These are phyloP conservation scores for Artemisia argyi DNA, from an alignment of 129 eudicot genomes.

Conservation along the genomic window DNA sequence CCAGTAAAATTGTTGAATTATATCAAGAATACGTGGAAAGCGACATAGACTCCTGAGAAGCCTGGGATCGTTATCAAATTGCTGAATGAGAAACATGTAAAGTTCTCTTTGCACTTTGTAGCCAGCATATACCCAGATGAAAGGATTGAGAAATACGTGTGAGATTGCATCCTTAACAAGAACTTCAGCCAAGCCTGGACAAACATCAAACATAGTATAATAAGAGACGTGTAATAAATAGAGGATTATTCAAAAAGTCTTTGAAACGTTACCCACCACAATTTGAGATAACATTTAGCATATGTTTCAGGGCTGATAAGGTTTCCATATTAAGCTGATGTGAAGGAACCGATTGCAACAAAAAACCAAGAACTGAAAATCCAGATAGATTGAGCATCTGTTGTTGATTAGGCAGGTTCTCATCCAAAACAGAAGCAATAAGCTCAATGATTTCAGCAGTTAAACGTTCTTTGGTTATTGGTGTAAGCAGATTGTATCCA, in stretches of 20 bases:
- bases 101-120: slow-evolving; percentile 92
- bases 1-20: slow-evolving; percentile 76
- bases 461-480: slow-evolving; percentile 72
- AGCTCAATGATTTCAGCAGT: slow-evolving; percentile 94
- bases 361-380: slow-evolving; percentile 79
- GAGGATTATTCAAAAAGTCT: slow-evolving; percentile 1
- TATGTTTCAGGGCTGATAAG: slow-evolving; percentile 77
- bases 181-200: slow-evolving; percentile 84
- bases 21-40: slow-evolving; percentile 88
- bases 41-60: slow-evolving; percentile 75
- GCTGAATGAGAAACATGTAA: slow-evolving; percentile 93
- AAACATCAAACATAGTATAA: slow-evolving; percentile 24
- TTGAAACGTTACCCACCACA: slow-evolving; percentile 51
- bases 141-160: slow-evolving; percentile 80
- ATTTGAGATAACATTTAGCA: slow-evolving; percentile 73
- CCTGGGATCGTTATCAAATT: slow-evolving; percentile 93
- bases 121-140: slow-evolving; percentile 75
- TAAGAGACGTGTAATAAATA: slow-evolving; percentile 6
- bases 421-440: slow-evolving; percentile 89
- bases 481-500: slow-evolving; percentile 55
- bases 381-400: slow-evolving; percentile 97
- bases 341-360: slow-evolving; percentile 77
- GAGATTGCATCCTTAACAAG: slow-evolving; percentile 91
- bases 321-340: slow-evolving; percentile 87
- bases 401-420: slow-evolving; percentile 91